Percentiles rank a stretch among this genome's conserved stretches.
Conservation (phyloP, 768 basidiomycete species). For the Podaxis sp. region DNA sequence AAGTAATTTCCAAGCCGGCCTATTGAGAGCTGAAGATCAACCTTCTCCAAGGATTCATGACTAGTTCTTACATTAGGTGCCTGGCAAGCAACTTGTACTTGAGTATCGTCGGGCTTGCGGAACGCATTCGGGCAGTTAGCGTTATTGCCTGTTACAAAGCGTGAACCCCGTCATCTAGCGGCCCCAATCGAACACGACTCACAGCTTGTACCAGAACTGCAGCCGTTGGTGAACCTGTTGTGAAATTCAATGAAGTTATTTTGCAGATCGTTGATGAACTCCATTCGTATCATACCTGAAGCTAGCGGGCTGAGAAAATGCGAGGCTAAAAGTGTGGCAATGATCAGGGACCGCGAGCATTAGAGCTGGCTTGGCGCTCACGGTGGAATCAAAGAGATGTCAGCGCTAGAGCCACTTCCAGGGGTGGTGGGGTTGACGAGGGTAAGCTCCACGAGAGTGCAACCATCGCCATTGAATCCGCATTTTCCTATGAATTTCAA, state of each 20-base stretch:
- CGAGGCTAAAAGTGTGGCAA: constrained; percentile 26
- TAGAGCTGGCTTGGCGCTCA: constrained; percentile 19
- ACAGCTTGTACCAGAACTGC: constrained; percentile 46
- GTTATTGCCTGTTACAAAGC: constrained; percentile 28
- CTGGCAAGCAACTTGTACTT: constrained; percentile 39
- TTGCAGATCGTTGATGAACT: neutral
- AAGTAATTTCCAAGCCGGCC: neutral
- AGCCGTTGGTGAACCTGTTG: constrained; percentile 41
- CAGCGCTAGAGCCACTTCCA: constrained; percentile 18
- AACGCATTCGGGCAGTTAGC: constrained; percentile 38
- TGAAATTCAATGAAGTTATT: neutral
- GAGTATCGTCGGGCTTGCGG: constrained; percentile 32
- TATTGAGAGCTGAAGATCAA: neutral
- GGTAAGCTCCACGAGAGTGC: constrained; percentile 39
- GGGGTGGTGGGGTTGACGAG: constrained; percentile 22
- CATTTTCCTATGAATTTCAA: constrained; percentile 29
- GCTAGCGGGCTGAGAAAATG: constrained; percentile 39
- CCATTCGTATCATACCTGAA: constrained; percentile 30
- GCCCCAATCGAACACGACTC: constrained; percentile 16
- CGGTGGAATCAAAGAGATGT: constrained; percentile 37
- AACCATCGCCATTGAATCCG: constrained; percentile 39
- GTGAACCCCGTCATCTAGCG: neutral
- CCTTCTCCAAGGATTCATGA: neutral
- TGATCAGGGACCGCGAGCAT: neutral
- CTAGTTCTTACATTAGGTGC: constrained; percentile 30